These are phyloP conservation scores for Kuraishia piskuri DNA, from an alignment of 805 yeast genomes.

Conservation along the genomic window DNA sequence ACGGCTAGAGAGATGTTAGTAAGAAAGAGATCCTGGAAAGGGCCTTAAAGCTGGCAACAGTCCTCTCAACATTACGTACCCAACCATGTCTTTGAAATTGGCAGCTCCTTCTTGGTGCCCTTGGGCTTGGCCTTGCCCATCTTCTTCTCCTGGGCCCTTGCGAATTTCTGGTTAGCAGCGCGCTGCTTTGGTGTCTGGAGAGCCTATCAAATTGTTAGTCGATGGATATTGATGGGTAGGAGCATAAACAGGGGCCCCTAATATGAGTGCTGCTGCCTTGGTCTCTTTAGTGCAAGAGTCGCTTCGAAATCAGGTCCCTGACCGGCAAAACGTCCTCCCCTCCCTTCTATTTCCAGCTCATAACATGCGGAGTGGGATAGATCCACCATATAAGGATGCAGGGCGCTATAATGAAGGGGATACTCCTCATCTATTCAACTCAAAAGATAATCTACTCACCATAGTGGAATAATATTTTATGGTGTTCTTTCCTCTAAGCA, in stretches of 20 bases:
- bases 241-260: too few species aligned
- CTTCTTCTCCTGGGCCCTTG: constrained; percentile 60
- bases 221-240: background rate
- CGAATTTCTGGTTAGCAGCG: constrained; percentile 78
- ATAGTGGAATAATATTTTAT: background rate
- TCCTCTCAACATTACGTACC: constrained; percentile 27
- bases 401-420: too few species aligned
- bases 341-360: too few species aligned
- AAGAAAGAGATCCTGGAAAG: constrained; percentile 4
- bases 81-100: constrained; percentile 62
- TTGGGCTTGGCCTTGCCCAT: constrained; percentile 62
- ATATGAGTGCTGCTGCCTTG: too few species aligned
- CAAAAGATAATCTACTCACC: too few species aligned
- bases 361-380: too few species aligned
- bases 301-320: too few species aligned
- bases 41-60: background rate
- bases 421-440: too few species aligned
- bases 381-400: too few species aligned
- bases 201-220: constrained; percentile 30
- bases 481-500: background rate
- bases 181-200: constrained; percentile 82
- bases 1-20: constrained; percentile 14
- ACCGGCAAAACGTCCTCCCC: too few species aligned
- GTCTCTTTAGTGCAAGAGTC: too few species aligned
- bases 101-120: constrained; percentile 30